These are phyloP conservation scores for Scheffersomyces stambukii DNA, from an alignment of 1,139 yeast genomes.

Conservation along the genomic window DNA sequence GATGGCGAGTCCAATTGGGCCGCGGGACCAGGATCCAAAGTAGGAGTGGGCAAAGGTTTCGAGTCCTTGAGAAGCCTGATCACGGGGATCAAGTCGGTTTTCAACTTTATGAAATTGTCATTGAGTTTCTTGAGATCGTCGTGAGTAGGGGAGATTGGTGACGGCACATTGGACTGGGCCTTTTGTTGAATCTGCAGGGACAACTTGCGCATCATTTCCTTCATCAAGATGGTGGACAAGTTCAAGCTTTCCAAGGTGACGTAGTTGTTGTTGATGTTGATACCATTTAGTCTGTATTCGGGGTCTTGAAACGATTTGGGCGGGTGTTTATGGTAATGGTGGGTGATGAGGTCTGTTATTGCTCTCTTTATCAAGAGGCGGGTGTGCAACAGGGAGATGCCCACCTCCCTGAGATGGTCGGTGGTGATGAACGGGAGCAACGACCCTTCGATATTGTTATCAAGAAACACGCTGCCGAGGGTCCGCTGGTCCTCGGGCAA, in stretches of 20 bases:
- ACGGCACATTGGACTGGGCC: conserved; percentile 1
- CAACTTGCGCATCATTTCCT: conserved; percentile 33
- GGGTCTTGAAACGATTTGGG: conserved; percentile 30
- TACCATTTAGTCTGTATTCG: conserved; percentile 23
- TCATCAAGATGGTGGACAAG: conserved; percentile 30
- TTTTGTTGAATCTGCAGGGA: conserved; percentile 13
- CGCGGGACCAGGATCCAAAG: conserved; percentile 36
- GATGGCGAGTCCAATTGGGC: conserved; percentile 33
- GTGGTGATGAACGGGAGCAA: conserved; percentile 56
- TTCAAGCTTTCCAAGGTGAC: conserved; percentile 32
- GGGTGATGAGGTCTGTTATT: conserved; percentile 40
- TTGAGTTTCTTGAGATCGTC: conserved; percentile 37
- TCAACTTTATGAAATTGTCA: conserved; percentile 47
- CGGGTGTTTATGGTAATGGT: conserved; percentile 28
- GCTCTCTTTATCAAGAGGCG: conserved; percentile 48
- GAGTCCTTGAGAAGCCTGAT: conserved; percentile 48
- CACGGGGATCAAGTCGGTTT: conserved; percentile 51
- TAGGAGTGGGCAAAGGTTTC: conserved; percentile 57
- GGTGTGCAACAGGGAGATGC: conserved; percentile 35
- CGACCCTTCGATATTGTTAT: conserved; percentile 59
- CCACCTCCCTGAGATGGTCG: conserved; percentile 59
- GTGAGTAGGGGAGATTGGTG: conserved; percentile 22
- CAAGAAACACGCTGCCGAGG: conserved; percentile 36
- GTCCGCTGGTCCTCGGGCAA: conserved; percentile 16
- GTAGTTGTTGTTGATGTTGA: conserved; percentile 31